These are phyloP conservation scores for Imleria badia DNA, from an alignment of 768 basidiomycete species.

Conservation along the genomic window DNA sequence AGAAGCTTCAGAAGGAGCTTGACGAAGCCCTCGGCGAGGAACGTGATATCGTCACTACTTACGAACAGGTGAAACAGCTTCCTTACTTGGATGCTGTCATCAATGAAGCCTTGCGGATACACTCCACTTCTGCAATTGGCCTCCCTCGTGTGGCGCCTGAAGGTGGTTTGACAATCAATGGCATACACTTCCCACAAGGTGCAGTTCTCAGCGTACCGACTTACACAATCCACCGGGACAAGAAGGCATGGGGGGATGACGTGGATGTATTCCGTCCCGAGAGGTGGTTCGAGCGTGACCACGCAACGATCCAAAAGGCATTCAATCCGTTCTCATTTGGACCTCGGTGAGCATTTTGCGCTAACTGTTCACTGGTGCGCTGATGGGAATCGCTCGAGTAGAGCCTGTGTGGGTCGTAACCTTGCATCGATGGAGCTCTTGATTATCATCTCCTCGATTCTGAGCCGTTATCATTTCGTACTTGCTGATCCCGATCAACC, in stretches of 20 bases:
- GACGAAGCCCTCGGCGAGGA: constrained; percentile 56
- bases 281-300: constrained; percentile 77
- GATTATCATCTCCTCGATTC: constrained; percentile 78
- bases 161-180: constrained; percentile 61
- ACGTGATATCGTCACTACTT: constrained; percentile 59
- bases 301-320: constrained; percentile 58
- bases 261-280: constrained; percentile 75
- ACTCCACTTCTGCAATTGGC: constrained; percentile 82
- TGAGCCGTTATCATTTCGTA: constrained; percentile 74
- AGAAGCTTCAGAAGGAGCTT: constrained; percentile 75
- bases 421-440: constrained; percentile 76
- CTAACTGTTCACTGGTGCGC: neutral
- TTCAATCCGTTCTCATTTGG: constrained; percentile 89
- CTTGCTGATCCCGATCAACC: constrained; percentile 56
- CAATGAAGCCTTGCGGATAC: constrained; percentile 80
- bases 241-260: constrained; percentile 75
- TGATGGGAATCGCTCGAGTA: constrained; percentile 23
- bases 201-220: constrained; percentile 77
- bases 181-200: constrained; percentile 67
- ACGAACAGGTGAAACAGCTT: constrained; percentile 68
- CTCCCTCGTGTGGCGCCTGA: constrained; percentile 78
- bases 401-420: constrained; percentile 84
- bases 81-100: constrained; percentile 86
- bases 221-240: constrained; percentile 79
- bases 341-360: constrained; percentile 50